Evolutionary conservation across 352 stramenopile genomes (phyloP).

Genomic region (Pythium phragmitis): DNA sequence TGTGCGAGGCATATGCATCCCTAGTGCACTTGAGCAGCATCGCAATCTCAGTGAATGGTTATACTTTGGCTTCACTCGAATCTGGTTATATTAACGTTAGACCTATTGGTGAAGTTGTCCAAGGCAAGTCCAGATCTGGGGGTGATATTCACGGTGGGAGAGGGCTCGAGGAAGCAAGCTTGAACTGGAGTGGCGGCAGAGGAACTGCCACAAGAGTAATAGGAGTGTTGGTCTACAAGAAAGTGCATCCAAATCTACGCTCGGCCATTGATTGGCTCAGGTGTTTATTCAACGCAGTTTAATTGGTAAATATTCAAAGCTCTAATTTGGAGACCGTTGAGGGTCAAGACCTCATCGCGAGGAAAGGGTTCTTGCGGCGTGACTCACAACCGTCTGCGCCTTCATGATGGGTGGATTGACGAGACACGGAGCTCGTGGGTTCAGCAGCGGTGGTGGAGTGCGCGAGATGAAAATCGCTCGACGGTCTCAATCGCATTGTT

Average conservation of each 20-base stretch:
- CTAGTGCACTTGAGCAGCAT: too few species aligned
- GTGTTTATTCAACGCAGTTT: not conserved
- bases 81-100: too few species aligned
- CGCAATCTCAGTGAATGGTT: too few species aligned
- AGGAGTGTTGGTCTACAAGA: conserved; percentile 10
- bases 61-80: too few species aligned
- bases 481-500: too few species aligned
- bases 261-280: conserved; percentile 4
- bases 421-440: not conserved
- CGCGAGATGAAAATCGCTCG: not conserved
- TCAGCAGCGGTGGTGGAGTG: not conserved
- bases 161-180: not conserved
- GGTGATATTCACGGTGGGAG: conserved; percentile 16
- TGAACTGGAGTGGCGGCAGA: conserved; percentile 3
- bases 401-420: conserved; percentile 11
- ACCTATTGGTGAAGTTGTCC: too few species aligned
- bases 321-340: not conserved
- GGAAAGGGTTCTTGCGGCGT: not conserved
- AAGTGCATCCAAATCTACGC: not conserved
- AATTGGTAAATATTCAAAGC: not conserved
- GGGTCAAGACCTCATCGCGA: not conserved
- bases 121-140: not conserved
- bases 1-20: too few species aligned
- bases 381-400: not conserved
- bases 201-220: not conserved